Percentiles rank a stretch among this genome's conserved stretches.
These are phyloP conservation scores for Candida vartiovaarae DNA, from an alignment of 805 yeast species.

Conservation along the genomic window DNA sequence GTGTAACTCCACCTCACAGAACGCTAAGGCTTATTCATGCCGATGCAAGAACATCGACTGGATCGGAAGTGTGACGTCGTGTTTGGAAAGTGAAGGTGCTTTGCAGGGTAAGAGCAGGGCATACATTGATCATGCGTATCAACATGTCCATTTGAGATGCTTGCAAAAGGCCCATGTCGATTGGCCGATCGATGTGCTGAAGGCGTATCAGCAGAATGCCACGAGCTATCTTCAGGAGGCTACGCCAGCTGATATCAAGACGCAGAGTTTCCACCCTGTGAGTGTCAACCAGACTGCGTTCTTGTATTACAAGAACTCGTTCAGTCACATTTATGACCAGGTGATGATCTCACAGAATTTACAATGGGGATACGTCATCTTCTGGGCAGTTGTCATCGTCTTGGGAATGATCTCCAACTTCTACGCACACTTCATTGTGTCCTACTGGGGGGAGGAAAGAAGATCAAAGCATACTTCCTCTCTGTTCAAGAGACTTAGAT, in stretches of 20 bases:
- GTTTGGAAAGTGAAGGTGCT: slow-evolving; percentile 30
- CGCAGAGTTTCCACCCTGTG: slow-evolving; percentile 27
- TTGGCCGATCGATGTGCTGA: slow-evolving; percentile 28
- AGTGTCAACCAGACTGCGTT: slow-evolving; percentile 26
- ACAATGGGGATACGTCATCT: slow-evolving; percentile 41
- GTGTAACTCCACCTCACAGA: slow-evolving; percentile 29
- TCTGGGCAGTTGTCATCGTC: slow-evolving; percentile 31
- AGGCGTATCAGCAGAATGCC: slow-evolving; percentile 29
- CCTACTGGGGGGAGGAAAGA: slow-evolving; percentile 17
- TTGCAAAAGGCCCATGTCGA: slow-evolving; percentile 26
- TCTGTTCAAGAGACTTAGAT: slow-evolving; percentile 17
- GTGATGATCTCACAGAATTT: slow-evolving; percentile 33
- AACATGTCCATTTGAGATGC: slow-evolving; percentile 32
- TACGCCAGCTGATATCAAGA: slow-evolving; percentile 16
- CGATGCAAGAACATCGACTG: slow-evolving; percentile 36
- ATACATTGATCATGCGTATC: slow-evolving; percentile 31
- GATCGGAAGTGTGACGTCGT: slow-evolving; percentile 37
- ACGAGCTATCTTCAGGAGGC: slow-evolving; percentile 28
- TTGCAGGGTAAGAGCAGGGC: slow-evolving; percentile 13
- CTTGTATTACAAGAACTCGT: slow-evolving; percentile 27
- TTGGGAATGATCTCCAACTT: slow-evolving; percentile 27
- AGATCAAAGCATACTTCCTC: slow-evolving; percentile 9
- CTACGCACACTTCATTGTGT: slow-evolving; percentile 21
- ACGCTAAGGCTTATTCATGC: slow-evolving; percentile 30
- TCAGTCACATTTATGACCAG: slow-evolving; percentile 30